Conservation (phyloP, 345 rosid genomes). For the sweet orange (Citrus sinensis) region DNA sequence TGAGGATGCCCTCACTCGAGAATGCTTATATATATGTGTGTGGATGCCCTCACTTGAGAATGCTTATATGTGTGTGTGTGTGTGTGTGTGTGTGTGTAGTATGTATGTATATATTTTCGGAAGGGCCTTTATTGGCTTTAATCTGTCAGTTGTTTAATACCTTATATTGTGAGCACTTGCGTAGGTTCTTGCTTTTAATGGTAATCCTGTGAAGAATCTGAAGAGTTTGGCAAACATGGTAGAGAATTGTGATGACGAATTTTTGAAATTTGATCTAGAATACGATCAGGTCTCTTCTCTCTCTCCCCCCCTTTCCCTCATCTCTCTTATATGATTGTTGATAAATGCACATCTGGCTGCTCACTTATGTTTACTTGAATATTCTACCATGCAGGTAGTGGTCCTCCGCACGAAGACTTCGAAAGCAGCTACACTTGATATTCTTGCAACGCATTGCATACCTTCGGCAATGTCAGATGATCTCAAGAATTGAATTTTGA, state of each 20-base stretch:
- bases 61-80: no score
- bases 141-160: neutral
- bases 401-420: conserved; percentile 48
- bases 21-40: no score
- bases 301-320: neutral
- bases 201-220: conserved; percentile 62
- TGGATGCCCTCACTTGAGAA: no score
- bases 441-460: conserved; percentile 63
- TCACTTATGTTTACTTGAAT: neutral
- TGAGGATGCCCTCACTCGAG: no score
- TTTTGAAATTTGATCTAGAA: conserved; percentile 59
- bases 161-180: neutral
- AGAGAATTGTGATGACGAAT: conserved; percentile 55
- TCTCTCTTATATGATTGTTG: neutral
- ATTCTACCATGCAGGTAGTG: conserved; percentile 40
- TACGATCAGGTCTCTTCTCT: conserved; percentile 46
- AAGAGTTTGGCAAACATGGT: conserved; percentile 63
- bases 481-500: conserved; percentile 39
- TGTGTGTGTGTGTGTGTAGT: no score
- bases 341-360: neutral
- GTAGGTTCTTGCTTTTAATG: conserved; percentile 58
- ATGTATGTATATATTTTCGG: no score
- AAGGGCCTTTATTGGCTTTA: neutral
- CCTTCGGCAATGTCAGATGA: conserved; percentile 65
- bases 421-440: conserved; percentile 56